Evolutionary conservation across 78 protist species (phyloP).

Genomic region (Dictyostelium firmibasis): DNA sequence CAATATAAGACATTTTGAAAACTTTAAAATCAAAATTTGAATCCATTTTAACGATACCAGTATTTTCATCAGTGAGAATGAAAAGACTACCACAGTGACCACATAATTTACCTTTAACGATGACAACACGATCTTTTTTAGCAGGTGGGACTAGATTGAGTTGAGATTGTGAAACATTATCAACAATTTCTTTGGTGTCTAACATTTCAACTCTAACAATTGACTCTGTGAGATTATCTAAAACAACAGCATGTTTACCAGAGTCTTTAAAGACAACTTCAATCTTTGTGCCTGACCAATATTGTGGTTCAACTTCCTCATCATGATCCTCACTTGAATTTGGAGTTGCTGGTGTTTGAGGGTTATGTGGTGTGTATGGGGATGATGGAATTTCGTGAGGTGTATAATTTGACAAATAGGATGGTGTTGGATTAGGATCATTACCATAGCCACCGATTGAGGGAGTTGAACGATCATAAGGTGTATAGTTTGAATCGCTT

Average conservation of each 20-base stretch:
- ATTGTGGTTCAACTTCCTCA: slow-evolving; percentile 41
- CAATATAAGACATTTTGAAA: slow-evolving; percentile 49
- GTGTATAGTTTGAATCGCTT: slow-evolving; percentile 12
- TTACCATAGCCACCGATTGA: neutral
- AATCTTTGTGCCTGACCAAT: slow-evolving; percentile 39
- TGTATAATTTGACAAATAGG: neutral
- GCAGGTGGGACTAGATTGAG: slow-evolving; percentile 33
- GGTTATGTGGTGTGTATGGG: slow-evolving; percentile 71
- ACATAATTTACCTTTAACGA: slow-evolving; percentile 28
- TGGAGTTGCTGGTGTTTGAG: slow-evolving; percentile 76
- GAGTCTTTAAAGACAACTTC: slow-evolving; percentile 22
- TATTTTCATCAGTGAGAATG: slow-evolving; percentile 1
- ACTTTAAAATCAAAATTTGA: slow-evolving; percentile 68
- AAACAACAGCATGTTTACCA: slow-evolving; percentile 31
- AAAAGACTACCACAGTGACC: slow-evolving; percentile 37
- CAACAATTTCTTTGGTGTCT: neutral
- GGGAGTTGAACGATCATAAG: slow-evolving; percentile 36
- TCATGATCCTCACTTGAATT: slow-evolving; percentile 26
- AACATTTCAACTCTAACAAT: slow-evolving; percentile 20
- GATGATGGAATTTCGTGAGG: slow-evolving; percentile 51
- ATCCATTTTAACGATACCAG: slow-evolving; percentile 64
- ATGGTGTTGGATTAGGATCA: slow-evolving; percentile 56
- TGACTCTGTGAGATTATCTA: neutral
- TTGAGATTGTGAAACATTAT: slow-evolving; percentile 12
- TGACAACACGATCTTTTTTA: slow-evolving; percentile 52